Evolutionary conservation across 306 rosid species (phyloP).

Genomic region (Abrus pulchellus): DNA sequence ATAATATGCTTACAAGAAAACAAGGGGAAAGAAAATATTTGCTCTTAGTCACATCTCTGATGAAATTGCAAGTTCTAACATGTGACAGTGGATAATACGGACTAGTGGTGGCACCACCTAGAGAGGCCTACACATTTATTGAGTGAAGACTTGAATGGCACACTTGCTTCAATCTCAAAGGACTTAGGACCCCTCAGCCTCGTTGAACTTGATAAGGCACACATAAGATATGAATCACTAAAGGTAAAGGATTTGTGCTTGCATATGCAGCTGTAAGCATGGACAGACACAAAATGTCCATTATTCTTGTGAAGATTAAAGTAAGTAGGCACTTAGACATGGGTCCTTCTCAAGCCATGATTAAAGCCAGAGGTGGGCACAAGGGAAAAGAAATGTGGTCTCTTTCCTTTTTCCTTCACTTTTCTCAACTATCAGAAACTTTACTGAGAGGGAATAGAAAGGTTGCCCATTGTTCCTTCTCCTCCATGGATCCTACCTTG

Average conservation of each 20-base stretch:
- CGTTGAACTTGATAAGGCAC: not conserved
- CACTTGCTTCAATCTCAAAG: constrained; percentile 28
- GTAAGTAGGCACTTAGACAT: constrained; percentile 50
- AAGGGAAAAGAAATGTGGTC: constrained; percentile 36
- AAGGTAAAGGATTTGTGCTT: constrained; percentile 18
- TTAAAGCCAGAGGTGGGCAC: constrained; percentile 69
- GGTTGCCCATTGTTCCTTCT: constrained; percentile 46
- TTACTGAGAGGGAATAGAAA: constrained; percentile 42
- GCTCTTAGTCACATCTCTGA: not conserved
- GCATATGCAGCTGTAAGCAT: constrained; percentile 46
- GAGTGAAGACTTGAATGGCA: constrained; percentile 10
- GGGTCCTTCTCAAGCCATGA: constrained; percentile 73
- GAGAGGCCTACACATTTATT: constrained; percentile 46
- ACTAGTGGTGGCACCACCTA: constrained; percentile 36
- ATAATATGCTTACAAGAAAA: not conserved
- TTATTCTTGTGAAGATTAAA: constrained; percentile 67
- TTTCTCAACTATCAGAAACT: constrained; percentile 54
- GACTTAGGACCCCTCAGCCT: constrained; percentile 14
- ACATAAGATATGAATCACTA: constrained; percentile 13
- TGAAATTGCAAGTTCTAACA: constrained; percentile 23
- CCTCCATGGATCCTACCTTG: constrained; percentile 44
- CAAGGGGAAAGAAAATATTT: not conserved
- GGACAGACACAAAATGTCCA: constrained; percentile 56
- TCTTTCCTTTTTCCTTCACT: constrained; percentile 42
- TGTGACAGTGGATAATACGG: constrained; percentile 12